These are phyloP conservation scores for Pueraria montana DNA, from an alignment of 306 rosid species.

Conservation along the genomic window DNA sequence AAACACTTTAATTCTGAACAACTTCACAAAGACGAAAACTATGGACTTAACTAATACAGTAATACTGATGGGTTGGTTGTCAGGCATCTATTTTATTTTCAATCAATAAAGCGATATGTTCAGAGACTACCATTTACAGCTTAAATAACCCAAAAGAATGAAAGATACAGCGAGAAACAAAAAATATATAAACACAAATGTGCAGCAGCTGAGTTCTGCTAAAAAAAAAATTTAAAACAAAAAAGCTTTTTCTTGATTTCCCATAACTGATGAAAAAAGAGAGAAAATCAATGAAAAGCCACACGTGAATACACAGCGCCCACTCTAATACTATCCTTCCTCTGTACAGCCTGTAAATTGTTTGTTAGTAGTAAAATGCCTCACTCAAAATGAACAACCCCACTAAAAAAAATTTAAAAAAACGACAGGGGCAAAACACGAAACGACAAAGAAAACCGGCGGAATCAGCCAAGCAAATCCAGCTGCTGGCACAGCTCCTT, in stretches of 20 bases:
- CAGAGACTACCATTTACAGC: background rate
- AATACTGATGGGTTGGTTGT: background rate
- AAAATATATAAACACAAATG: constrained; percentile 23
- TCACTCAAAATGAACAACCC: constrained; percentile 51
- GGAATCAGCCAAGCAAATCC: constrained; percentile 54
- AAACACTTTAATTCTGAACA: background rate
- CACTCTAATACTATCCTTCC: constrained; percentile 48
- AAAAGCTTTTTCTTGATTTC: constrained; percentile 55
- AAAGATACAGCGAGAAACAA: background rate
- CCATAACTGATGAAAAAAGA: constrained; percentile 48
- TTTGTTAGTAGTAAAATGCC: constrained; percentile 58
- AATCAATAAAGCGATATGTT: background rate
- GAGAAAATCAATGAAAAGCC: constrained; percentile 68
- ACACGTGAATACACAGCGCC: constrained; percentile 65
- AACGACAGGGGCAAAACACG: constrained; percentile 38
- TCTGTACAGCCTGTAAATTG: constrained; percentile 64
- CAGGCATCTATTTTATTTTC: background rate
- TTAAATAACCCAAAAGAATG: background rate
- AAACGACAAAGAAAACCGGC: constrained; percentile 40
- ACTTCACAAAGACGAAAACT: background rate
- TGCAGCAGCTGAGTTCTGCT: background rate
- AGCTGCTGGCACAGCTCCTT: constrained; percentile 64
- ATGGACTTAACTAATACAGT: background rate
- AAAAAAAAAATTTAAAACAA: constrained; percentile 16
- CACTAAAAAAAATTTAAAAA: constrained; percentile 4